Evolutionary conservation across 805 yeast genomes (phyloP).

Genomic region (Lipomyces chichibuensis): DNA sequence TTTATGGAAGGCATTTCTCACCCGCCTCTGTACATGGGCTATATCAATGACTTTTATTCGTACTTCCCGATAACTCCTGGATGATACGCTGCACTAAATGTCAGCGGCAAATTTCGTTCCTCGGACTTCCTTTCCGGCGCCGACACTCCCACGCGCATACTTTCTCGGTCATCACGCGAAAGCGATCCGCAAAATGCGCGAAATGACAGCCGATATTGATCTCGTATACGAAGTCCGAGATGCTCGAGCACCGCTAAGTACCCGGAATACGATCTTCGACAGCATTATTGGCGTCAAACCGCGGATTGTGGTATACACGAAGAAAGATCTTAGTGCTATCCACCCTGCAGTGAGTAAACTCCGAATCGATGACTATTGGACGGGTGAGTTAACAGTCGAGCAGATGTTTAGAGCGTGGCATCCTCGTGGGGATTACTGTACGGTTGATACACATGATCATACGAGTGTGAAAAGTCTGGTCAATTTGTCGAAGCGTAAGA

Average conservation of each 20-base stretch:
- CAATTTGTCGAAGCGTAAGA: conserved; percentile 50
- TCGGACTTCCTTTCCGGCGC: conserved; percentile 70
- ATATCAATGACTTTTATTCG: neutral
- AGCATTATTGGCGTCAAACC: conserved; percentile 58
- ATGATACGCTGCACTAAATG: neutral
- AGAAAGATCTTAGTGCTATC: conserved; percentile 63
- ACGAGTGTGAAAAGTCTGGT: conserved; percentile 57
- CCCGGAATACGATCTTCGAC: conserved; percentile 79
- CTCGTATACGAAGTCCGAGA: conserved; percentile 84
- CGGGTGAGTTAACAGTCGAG: neutral
- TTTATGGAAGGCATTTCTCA: too few species aligned
- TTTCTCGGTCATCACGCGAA: conserved; percentile 90
- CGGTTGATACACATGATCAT: conserved; percentile 60
- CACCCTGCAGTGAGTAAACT: conserved; percentile 39
- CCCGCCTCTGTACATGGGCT: neutral
- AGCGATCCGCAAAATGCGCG: conserved; percentile 69
- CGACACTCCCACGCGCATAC: conserved; percentile 57
- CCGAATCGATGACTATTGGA: neutral
- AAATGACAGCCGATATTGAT: conserved; percentile 77
- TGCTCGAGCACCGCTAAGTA: conserved; percentile 82
- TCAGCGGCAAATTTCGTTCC: conserved; percentile 56
- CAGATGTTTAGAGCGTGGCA: conserved; percentile 55
- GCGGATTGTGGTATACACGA: conserved; percentile 73
- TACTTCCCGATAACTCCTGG: neutral
- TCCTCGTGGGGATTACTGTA: conserved; percentile 51